These are phyloP conservation scores for Wilcoxina mikolae DNA, from an alignment of 495 filamentous ascomycete genomes.

Conservation along the genomic window DNA sequence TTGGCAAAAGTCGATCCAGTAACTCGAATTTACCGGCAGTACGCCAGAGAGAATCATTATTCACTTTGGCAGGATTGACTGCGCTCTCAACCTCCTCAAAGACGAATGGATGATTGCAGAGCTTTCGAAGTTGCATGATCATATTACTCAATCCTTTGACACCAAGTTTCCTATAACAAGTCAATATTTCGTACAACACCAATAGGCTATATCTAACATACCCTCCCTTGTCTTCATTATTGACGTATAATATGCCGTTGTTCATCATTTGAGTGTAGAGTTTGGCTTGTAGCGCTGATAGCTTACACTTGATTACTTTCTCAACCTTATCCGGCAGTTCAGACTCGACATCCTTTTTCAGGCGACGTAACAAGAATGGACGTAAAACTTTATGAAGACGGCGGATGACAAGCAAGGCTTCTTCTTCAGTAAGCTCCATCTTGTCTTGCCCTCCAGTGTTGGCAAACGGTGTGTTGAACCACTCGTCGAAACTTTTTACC, in stretches of 20 bases:
- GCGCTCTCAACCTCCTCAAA: constrained; percentile 96
- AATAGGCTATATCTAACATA: constrained; percentile 7
- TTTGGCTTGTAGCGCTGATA: constrained; percentile 82
- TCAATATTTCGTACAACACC: constrained; percentile 1
- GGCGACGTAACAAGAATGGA: constrained; percentile 90
- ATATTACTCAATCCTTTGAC: constrained; percentile 96
- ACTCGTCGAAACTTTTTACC: constrained; percentile 96
- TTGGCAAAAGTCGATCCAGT: constrained; percentile 79
- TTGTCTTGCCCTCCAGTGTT: constrained; percentile 96
- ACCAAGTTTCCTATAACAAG: constrained; percentile 51
- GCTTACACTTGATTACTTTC: constrained; percentile 96
- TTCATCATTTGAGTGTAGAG: constrained; percentile 94
- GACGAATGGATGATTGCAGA: constrained; percentile 98
- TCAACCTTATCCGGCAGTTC: constrained; percentile 97
- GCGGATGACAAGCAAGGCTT: constrained; percentile 93
- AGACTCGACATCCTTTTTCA: constrained; percentile 99
- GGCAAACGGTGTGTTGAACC: constrained; percentile 98
- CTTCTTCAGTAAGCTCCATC: constrained; percentile 98
- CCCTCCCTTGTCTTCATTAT: constrained; percentile 75
- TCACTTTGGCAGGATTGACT: constrained; percentile 76
- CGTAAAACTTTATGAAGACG: constrained; percentile 95
- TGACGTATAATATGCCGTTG: constrained; percentile 83
- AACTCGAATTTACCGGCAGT: constrained; percentile 96
- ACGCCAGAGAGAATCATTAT: constrained; percentile 89
- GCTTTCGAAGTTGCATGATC: constrained; percentile 97